phyloP scores from a whole-genome alignment of 768 basidiomycete species.

The Amanita phalloides region DNA sequence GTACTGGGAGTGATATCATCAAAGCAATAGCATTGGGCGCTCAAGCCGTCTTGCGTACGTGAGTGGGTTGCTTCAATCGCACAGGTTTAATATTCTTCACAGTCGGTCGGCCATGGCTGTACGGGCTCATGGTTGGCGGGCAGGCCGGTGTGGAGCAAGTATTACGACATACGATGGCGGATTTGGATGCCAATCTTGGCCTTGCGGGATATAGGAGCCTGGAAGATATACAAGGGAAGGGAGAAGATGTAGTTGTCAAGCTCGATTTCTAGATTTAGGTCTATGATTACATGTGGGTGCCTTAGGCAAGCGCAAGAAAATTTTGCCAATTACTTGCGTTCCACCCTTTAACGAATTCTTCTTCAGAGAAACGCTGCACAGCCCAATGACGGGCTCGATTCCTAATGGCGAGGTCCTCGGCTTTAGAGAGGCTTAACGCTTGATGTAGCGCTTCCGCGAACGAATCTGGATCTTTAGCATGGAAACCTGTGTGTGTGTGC shows the following conservation, averaged over 20 bases:
- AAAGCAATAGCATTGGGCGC: constrained; percentile 84
- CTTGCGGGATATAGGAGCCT: constrained; percentile 48
- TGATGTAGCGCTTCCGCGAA: constrained; percentile 62
- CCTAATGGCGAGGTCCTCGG: constrained; percentile 53
- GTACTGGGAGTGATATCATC: constrained; percentile 75
- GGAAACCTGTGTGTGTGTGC: constrained; percentile 44
- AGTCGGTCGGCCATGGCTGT: constrained; percentile 73
- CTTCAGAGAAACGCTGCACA: constrained; percentile 61
- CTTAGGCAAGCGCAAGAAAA: constrained; percentile 13
- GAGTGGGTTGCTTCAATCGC: not conserved
- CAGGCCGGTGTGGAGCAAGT: constrained; percentile 71
- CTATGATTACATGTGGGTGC: not conserved
- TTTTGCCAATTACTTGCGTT: constrained; percentile 48
- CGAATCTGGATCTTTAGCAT: constrained; percentile 52
- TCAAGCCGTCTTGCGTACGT: constrained; percentile 63
- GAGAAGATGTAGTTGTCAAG: constrained; percentile 37
- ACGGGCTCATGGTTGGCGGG: constrained; percentile 60
- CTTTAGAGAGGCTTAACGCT: constrained; percentile 44
- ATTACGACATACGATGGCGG: constrained; percentile 53
- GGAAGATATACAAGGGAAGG: constrained; percentile 53
- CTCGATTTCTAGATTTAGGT: constrained; percentile 18
- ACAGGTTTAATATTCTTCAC: not conserved
- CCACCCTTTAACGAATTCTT: constrained; percentile 74
- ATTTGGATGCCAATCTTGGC: constrained; percentile 55
- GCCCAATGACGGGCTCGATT: constrained; percentile 63